Base-by-base conservation (phyloP, 2,329 filamentous ascomycete genomes). In the Cercospora sojina region DNA sequence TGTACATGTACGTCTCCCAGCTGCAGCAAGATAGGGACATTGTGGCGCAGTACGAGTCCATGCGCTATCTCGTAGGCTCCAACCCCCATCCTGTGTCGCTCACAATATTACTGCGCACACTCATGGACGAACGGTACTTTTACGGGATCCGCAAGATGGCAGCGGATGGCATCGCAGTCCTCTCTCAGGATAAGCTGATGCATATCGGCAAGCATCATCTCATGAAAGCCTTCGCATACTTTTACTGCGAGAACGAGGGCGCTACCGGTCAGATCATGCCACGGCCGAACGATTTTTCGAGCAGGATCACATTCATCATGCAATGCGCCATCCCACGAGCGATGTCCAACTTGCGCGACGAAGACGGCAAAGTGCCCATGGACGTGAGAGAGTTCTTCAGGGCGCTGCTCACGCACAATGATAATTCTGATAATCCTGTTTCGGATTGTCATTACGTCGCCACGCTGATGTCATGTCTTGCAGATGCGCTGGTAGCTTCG, bases 1-100 rank as follows among this genome's bases (percentile, higher is more conserved):
- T 92, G 4, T 98, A 98, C 83, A 99, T 99, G 96, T 97, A 95
- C 77, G 88, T 97, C 66, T 97, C 95, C 23, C 95, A 99, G 78
- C 83, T 99, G 69, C 95, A 99, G 77, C 95, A 99, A 79, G 95
- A 99, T 79, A 87, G 94, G 73, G 96, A 99, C 77, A 92, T 99
- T 66, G 92, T 97, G 70, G 96, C 96, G n/a, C 88, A 90, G 74
- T 82, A 88, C 62, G 86, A 89, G 77, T 74, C 72, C 18, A 74
- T 78, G 71, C 68, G 72, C 25, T 75, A 73, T 58, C 68, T 78
- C 18, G 64, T 73, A 16, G 70, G 71, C 29, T 71, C 74, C 12
- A 80, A 87, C 56, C 86, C 91, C 23, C 91, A 94, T 78, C 88
- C 90, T 6, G 87, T 98, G 49, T 90, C 93, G 31, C 93, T 96